Conservation (phyloP, 257 asterid species). For the Salvia rosmarinus region DNA sequence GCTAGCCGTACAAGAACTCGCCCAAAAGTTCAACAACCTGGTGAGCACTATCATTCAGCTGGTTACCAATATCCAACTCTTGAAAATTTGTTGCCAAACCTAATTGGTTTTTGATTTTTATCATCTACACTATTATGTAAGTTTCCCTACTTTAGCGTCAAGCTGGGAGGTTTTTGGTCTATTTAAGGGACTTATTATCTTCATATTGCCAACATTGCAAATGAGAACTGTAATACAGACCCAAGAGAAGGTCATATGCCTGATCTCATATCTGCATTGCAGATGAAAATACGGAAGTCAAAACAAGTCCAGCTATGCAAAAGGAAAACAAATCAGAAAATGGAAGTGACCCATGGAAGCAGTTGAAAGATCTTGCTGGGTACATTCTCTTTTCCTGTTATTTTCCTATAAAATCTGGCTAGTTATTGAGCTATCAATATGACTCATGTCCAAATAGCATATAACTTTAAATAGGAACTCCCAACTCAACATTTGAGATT, state of each 20-base stretch:
- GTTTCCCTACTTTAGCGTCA: slow-evolving; percentile 6
- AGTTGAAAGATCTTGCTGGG: slow-evolving; percentile 85
- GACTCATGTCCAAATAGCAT: neutral
- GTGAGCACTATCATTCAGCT: slow-evolving; percentile 45
- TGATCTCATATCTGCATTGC: slow-evolving; percentile 37
- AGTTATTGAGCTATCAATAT: neutral
- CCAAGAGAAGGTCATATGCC: neutral
- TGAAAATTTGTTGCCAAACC: neutral
- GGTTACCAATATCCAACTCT: slow-evolving; percentile 1
- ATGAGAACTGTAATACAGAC: neutral
- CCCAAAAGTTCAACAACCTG: slow-evolving; percentile 64
- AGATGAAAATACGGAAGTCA: slow-evolving; percentile 55
- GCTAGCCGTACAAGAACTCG: slow-evolving; percentile 64
- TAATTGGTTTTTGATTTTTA: neutral
- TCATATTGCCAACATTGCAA: neutral
- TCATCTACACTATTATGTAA: neutral
- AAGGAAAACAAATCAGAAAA: slow-evolving; percentile 58
- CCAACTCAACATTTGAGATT: neutral
- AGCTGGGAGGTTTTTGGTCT: slow-evolving; percentile 7
- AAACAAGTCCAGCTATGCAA: slow-evolving; percentile 44
- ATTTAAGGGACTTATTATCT: neutral
- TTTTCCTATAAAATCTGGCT: neutral
- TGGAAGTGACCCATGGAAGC: slow-evolving; percentile 65
- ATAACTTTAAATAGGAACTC: neutral
- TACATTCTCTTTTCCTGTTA: slow-evolving; percentile 39